Conservation (phyloP, 768 basidiomycete genomes). For the Paxillus involutus region DNA sequence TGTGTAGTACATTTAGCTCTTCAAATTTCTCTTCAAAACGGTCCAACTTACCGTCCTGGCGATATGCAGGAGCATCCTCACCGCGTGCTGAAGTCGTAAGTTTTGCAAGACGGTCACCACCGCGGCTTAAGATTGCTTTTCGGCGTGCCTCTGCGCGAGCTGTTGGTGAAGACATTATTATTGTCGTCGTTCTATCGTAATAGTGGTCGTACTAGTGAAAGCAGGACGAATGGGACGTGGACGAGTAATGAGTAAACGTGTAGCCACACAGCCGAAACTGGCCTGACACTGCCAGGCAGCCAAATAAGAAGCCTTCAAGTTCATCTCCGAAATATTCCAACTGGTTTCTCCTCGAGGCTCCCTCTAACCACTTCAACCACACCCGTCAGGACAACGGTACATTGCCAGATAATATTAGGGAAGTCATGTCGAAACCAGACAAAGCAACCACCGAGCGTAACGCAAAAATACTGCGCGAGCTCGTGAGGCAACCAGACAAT, state of each 20-base stretch:
- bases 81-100: constrained; percentile 74
- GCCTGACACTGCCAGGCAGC: constrained; percentile 2
- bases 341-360: not conserved
- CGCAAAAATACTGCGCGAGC: constrained; percentile 75
- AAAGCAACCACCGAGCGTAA: constrained; percentile 83
- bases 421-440: constrained; percentile 59
- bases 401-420: constrained; percentile 1
- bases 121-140: constrained; percentile 72
- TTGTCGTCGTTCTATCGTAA: constrained; percentile 7
- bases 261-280: not conserved
- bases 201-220: not conserved
- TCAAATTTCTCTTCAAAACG: not conserved
- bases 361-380: not conserved
- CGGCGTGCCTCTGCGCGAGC: constrained; percentile 76
- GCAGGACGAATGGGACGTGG: not conserved
- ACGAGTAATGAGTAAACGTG: not conserved
- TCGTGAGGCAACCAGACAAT: constrained; percentile 89
- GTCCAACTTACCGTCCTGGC: constrained; percentile 43
- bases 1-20: not conserved
- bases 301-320: not conserved
- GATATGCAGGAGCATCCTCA: constrained; percentile 60
- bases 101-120: constrained; percentile 73
- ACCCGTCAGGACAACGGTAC: not conserved
- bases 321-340: constrained; percentile 1
- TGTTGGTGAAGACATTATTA: constrained; percentile 45